Evolutionary conservation across 345 rosid genomes (phyloP).

Genomic region (Sisymbrium irio): DNA sequence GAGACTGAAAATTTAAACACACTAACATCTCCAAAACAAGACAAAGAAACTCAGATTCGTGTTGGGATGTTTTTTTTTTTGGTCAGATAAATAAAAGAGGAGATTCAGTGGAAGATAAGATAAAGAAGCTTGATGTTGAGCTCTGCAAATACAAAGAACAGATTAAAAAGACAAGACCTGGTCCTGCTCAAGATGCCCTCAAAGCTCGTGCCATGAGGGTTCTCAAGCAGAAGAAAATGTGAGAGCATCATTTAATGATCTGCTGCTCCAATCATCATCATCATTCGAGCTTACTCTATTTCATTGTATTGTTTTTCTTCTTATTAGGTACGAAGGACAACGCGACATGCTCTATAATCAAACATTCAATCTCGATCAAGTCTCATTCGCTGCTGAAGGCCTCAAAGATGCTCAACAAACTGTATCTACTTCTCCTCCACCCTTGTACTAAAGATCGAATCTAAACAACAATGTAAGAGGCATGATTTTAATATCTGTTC

Average conservation of each 20-base stretch:
- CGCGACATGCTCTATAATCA: slow-evolving; percentile 97
- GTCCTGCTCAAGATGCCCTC: slow-evolving; percentile 84
- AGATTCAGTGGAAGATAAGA: slow-evolving; percentile 83
- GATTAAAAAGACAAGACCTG: slow-evolving; percentile 85
- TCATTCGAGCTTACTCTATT: not conserved
- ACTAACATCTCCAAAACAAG: not conserved
- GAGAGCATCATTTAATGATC: not conserved
- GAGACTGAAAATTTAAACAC: too few species aligned
- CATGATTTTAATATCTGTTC: slow-evolving; percentile 1
- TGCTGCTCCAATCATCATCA: not conserved
- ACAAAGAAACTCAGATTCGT: not conserved
- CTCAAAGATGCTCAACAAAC: slow-evolving; percentile 98
- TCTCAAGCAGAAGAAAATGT: slow-evolving; percentile 95
- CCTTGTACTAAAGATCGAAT: not conserved
- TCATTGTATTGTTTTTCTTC: not conserved
- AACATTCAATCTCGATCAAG: slow-evolving; percentile 98
- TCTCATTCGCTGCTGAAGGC: slow-evolving; percentile 91
- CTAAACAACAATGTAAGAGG: not conserved
- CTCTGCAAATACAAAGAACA: slow-evolving; percentile 76
- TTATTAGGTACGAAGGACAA: slow-evolving; percentile 91
- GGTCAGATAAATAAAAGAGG: slow-evolving; percentile 81
- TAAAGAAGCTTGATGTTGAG: slow-evolving; percentile 76
- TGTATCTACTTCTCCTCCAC: slow-evolving; percentile 38
- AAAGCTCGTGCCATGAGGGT: slow-evolving; percentile 89
- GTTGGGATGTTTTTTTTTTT: not conserved